Evolutionary conservation across 1,284 basidiomycete species (phyloP).

Genomic region (Puccinia hordei): DNA sequence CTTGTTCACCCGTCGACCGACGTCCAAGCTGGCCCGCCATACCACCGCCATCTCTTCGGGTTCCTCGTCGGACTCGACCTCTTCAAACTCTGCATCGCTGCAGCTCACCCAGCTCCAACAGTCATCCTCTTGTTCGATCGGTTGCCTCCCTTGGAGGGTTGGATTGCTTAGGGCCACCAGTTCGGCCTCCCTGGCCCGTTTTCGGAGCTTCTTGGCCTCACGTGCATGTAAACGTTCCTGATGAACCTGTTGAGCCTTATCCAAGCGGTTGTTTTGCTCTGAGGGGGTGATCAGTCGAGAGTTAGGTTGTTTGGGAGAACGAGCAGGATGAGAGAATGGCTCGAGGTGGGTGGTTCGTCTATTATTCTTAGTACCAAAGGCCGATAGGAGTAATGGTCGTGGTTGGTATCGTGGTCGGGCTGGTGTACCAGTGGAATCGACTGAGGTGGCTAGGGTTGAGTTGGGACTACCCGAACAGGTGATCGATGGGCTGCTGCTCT

Average conservation of each 20-base stretch:
- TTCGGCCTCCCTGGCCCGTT: background rate
- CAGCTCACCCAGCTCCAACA: constrained; percentile 40
- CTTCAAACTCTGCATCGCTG: background rate
- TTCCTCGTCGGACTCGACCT: constrained; percentile 17
- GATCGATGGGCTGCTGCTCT: background rate
- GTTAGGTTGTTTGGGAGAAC: no score
- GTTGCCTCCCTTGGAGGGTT: no score
- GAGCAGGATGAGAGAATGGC: background rate
- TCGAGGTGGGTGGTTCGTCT: no score
- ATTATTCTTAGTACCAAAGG: constrained; percentile 26
- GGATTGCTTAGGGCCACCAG: no score
- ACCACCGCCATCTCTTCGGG: constrained; percentile 25
- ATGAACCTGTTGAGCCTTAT: no score
- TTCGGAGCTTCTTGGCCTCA: constrained; percentile 1
- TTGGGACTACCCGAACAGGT: no score
- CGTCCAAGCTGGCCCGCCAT: constrained; percentile 36
- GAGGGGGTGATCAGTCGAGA: no score
- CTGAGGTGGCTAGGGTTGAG: constrained; percentile 25
- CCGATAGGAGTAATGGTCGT: constrained; percentile 23
- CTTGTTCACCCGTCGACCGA: constrained; percentile 13
- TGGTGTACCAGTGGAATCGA: background rate
- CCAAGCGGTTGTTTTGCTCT: no score
- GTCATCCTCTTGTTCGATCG: constrained; percentile 14
- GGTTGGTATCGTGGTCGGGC: constrained; percentile 22
- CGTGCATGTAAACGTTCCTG: no score